These are phyloP conservation scores for Pseudozyma sp. DNA, from an alignment of 1,284 basidiomycete genomes.

Conservation along the genomic window DNA sequence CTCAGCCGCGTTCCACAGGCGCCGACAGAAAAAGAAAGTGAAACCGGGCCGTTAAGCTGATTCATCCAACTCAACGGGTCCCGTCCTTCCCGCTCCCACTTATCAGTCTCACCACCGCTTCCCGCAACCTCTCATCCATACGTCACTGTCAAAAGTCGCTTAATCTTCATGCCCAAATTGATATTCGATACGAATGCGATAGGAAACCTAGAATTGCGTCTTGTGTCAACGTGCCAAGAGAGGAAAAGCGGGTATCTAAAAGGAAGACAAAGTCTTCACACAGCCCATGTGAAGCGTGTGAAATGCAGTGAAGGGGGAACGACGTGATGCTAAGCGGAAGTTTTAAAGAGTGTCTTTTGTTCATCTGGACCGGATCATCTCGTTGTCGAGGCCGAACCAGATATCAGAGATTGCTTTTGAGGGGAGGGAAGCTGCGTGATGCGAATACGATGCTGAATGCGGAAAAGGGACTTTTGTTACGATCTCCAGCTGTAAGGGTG, in stretches of 20 bases:
- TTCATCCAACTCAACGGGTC: too few species aligned
- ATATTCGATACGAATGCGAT: background rate
- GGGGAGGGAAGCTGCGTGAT: constrained; percentile 5
- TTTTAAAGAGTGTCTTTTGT: background rate
- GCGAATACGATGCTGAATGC: background rate
- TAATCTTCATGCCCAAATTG: background rate
- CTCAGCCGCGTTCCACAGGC: too few species aligned
- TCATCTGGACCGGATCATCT: constrained; percentile 9
- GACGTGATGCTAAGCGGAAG: constrained; percentile 2
- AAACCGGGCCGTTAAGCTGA: too few species aligned
- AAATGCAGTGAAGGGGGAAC: background rate
- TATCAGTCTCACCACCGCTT: too few species aligned
- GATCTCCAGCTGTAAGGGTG: constrained; percentile 48
- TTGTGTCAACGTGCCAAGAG: background rate
- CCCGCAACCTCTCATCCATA: too few species aligned
- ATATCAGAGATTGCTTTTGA: background rate
- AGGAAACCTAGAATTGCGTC: background rate
- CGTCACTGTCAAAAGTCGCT: too few species aligned
- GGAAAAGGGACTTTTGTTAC: background rate
- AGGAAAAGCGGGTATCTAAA: constrained; percentile 7
- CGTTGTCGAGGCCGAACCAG: constrained; percentile 8
- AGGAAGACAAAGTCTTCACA: background rate
- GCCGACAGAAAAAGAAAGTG: too few species aligned
- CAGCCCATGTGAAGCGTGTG: background rate
- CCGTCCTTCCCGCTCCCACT: too few species aligned